Conservation (phyloP, 768 basidiomycete species). For the Macrolepiota dolichaula region DNA sequence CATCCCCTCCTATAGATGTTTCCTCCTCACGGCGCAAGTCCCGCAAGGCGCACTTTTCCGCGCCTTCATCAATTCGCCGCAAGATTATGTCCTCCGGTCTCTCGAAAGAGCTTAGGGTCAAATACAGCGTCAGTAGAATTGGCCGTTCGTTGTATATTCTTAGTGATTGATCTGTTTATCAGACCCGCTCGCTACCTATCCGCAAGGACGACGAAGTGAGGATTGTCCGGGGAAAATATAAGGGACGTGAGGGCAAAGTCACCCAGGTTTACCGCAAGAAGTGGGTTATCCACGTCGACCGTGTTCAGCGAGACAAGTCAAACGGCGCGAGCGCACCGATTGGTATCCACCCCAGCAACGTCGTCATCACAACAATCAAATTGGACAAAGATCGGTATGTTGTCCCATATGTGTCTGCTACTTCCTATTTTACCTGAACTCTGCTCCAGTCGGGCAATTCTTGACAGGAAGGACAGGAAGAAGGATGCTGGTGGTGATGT, state of each 20-base stretch:
- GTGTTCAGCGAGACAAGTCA: constrained; percentile 95
- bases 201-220: constrained; percentile 98
- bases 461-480: constrained; percentile 84
- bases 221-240: constrained; percentile 97
- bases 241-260: constrained; percentile 98
- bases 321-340: constrained; percentile 93
- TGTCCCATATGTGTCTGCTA: neutral
- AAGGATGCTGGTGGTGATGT: constrained; percentile 60
- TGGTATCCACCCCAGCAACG: constrained; percentile 95
- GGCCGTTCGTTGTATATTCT: neutral
- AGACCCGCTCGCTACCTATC: constrained; percentile 91
- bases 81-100: constrained; percentile 98
- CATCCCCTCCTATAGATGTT: constrained; percentile 50
- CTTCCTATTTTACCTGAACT: neutral
- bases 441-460: constrained; percentile 65
- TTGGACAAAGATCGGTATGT: constrained; percentile 83
- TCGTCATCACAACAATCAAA: constrained; percentile 91
- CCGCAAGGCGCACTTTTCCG: constrained; percentile 96
- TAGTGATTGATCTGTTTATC: constrained; percentile 6
- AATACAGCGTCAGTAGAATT: constrained; percentile 73
- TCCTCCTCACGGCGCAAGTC: constrained; percentile 96
- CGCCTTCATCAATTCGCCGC: constrained; percentile 91
- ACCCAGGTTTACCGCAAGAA: constrained; percentile 98
- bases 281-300: constrained; percentile 98
- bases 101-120: constrained; percentile 89